phyloP scores from a whole-genome alignment of 768 basidiomycete genomes.

The Basidioascus undulatus region DNA sequence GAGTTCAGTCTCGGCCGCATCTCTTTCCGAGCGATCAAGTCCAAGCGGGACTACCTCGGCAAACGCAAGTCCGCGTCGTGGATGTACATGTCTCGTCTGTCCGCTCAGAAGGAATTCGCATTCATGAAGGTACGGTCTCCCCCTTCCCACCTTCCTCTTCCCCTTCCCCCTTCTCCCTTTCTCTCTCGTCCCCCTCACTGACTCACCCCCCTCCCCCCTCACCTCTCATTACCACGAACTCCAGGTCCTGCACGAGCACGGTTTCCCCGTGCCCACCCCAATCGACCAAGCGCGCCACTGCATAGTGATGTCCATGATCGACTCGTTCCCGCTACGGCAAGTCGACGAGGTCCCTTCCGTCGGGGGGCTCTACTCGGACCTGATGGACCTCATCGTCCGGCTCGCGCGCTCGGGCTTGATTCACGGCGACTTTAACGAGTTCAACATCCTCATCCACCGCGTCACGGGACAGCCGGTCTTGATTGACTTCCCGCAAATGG shows the following conservation, averaged over 20 bases:
- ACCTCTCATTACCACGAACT: neutral
- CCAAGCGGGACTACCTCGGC: constrained; percentile 85
- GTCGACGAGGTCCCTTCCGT: constrained; percentile 61
- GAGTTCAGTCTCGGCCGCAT: constrained; percentile 64
- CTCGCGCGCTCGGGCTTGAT: constrained; percentile 87
- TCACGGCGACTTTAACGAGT: constrained; percentile 97
- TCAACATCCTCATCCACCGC: constrained; percentile 81
- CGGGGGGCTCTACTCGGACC: constrained; percentile 61
- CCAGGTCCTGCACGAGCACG: constrained; percentile 72
- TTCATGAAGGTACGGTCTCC: constrained; percentile 70
- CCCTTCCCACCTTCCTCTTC: neutral
- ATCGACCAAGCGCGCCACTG: constrained; percentile 89
- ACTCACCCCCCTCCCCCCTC: neutral
- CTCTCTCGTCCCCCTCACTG: neutral
- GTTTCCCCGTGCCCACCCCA: constrained; percentile 77
- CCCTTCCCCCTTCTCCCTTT: neutral
- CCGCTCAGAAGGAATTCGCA: constrained; percentile 92
- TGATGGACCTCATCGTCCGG: constrained; percentile 92
- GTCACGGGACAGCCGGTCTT: constrained; percentile 44
- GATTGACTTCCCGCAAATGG: constrained; percentile 99
- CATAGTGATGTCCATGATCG: constrained; percentile 85
- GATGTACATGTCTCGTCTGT: constrained; percentile 97
- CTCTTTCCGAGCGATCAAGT: constrained; percentile 88
- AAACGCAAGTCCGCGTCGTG: constrained; percentile 88
- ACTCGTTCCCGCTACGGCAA: constrained; percentile 82